Conservation (phyloP, 495 filamentous ascomycete species). For the Penicillium psychrofluorescens region DNA sequence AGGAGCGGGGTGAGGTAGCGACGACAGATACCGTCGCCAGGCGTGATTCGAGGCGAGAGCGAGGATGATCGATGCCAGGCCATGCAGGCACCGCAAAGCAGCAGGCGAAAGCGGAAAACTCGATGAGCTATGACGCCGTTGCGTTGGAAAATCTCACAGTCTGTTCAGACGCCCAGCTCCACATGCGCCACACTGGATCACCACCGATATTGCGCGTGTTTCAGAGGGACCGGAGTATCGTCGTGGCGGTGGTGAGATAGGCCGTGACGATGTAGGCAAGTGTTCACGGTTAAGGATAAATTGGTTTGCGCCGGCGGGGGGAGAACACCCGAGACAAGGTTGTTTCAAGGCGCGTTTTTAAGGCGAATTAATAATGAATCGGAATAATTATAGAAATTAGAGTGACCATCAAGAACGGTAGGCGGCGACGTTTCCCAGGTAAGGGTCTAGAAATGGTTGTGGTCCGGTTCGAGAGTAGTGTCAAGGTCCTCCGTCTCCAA, state of each 20-base stretch:
- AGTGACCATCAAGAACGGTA: slow-evolving; percentile 13
- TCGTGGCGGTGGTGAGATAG: slow-evolving; percentile 1
- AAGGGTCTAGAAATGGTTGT: slow-evolving; percentile 12
- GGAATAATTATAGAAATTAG: slow-evolving; percentile 18
- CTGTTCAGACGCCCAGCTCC: slow-evolving; percentile 6
- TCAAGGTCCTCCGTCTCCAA: slow-evolving; percentile 3
- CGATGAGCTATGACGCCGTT: slow-evolving; percentile 10
- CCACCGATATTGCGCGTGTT: slow-evolving; percentile 16
- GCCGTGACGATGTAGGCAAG: slow-evolving; percentile 9
- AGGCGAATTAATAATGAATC: slow-evolving; percentile 16
- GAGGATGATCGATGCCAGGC: slow-evolving; percentile 5
- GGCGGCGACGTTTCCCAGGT: neutral
- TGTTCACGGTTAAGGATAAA: slow-evolving; percentile 21
- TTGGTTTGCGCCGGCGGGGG: slow-evolving; percentile 8
- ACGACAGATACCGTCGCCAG: neutral
- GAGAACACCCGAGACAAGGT: slow-evolving; percentile 1
- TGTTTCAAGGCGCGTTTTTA: neutral
- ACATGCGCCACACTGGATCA: slow-evolving; percentile 14
- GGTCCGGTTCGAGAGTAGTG: slow-evolving; percentile 9
- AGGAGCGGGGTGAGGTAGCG: too few species aligned
- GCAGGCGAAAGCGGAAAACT: neutral
- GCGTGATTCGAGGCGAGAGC: slow-evolving; percentile 1
- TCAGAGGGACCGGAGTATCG: slow-evolving; percentile 7
- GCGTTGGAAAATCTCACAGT: neutral
- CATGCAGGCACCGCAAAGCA: slow-evolving; percentile 10